A percentile compares a stretch with the other conserved stretches of the same genome.
phyloP scores from a whole-genome alignment of 805 yeast species.

The Middelhovenomyces tepae region DNA sequence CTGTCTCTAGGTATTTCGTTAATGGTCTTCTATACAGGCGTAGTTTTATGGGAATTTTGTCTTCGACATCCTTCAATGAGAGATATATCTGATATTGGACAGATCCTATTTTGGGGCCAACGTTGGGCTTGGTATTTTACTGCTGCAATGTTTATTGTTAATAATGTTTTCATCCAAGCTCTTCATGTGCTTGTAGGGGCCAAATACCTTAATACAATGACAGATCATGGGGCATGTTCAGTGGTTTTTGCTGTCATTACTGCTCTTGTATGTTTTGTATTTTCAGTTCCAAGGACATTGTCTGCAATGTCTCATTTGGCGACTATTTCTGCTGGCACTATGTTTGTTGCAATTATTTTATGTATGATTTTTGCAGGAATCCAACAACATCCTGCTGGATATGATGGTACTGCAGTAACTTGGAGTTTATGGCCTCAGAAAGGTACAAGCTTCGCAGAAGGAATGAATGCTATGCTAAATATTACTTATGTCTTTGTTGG shows the following conservation, averaged over 20 bases:
- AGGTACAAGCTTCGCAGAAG: conserved; percentile 46
- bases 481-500: conserved; percentile 58
- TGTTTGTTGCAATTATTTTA: conserved; percentile 47
- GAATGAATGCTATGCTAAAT: conserved; percentile 48
- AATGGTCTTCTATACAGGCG: conserved; percentile 47
- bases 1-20: conserved; percentile 43
- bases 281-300: conserved; percentile 51
- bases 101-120: conserved; percentile 43
- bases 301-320: conserved; percentile 44
- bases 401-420: conserved; percentile 32
- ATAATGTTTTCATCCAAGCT: conserved; percentile 50
- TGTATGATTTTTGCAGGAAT: conserved; percentile 47
- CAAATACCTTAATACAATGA: conserved; percentile 47
- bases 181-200: conserved; percentile 55
- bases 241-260: conserved; percentile 44
- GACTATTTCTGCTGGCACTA: conserved; percentile 45
- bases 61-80: conserved; percentile 42
- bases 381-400: conserved; percentile 41
- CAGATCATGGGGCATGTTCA: conserved; percentile 42
- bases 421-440: conserved; percentile 42
- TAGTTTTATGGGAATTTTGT: conserved; percentile 47
- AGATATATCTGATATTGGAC: conserved; percentile 53
- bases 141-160: conserved; percentile 43
- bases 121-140: conserved; percentile 50
- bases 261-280: conserved; percentile 39